phyloP scores from a whole-genome alignment of 768 basidiomycete genomes.

The Tubosaeta sp. region DNA sequence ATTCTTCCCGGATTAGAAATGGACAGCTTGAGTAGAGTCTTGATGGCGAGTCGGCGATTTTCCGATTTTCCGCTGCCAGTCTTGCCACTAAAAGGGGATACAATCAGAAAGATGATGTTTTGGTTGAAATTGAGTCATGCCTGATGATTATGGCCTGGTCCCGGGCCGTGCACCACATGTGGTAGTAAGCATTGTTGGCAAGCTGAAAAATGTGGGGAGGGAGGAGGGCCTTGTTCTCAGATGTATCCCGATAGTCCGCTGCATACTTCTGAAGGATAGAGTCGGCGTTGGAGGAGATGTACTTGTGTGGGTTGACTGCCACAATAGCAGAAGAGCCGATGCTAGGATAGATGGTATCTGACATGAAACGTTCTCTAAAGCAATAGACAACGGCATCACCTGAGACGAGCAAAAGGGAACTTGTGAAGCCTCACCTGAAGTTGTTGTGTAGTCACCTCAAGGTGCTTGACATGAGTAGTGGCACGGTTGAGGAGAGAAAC shows the following conservation, averaged over 20 bases:
- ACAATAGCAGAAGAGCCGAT: slow-evolving; percentile 72
- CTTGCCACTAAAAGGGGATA: slow-evolving; percentile 61
- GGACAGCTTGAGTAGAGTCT: slow-evolving; percentile 85
- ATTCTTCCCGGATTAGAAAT: slow-evolving; percentile 86
- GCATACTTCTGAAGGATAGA: slow-evolving; percentile 82
- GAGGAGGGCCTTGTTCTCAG: slow-evolving; percentile 52
- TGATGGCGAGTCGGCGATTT: slow-evolving; percentile 84
- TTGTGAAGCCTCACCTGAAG: no score
- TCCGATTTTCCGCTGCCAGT: slow-evolving; percentile 94
- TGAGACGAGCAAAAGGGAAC: slow-evolving; percentile 56
- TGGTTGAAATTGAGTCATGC: slow-evolving; percentile 39
- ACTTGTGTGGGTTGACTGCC: slow-evolving; percentile 92
- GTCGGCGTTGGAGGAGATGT: slow-evolving; percentile 79
- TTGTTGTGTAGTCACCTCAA: no score
- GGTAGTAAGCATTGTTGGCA: slow-evolving; percentile 90
- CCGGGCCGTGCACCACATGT: slow-evolving; percentile 90
- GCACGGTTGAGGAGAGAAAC: slow-evolving; percentile 89
- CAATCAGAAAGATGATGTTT: not conserved
- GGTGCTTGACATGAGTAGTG: no score
- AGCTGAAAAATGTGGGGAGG: slow-evolving; percentile 92
- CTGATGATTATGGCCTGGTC: slow-evolving; percentile 87
- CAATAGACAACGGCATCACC: slow-evolving; percentile 85
- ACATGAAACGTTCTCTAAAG: slow-evolving; percentile 82
- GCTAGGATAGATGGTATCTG: slow-evolving; percentile 75
- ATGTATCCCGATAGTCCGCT: slow-evolving; percentile 75